These are phyloP conservation scores for Fragaria vesca DNA, from an alignment of 306 rosid genomes.

Conservation along the genomic window DNA sequence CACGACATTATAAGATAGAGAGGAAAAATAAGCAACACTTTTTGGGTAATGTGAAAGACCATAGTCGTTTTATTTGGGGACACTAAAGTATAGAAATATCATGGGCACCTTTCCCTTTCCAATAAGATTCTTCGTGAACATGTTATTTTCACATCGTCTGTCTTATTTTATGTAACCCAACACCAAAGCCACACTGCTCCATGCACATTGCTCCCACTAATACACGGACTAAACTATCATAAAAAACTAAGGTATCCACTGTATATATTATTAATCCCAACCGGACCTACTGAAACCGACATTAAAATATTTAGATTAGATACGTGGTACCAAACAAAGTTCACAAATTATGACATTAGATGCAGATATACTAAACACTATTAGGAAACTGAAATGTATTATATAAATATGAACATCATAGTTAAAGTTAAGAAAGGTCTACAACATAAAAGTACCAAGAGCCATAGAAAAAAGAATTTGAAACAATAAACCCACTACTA, in stretches of 20 bases:
- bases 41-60: neutral
- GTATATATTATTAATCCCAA: too few species aligned
- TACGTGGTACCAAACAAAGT: neutral
- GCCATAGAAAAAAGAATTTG: neutral
- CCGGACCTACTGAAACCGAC: too few species aligned
- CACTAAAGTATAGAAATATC: neutral
- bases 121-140: neutral
- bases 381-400: conserved; percentile 9
- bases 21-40: neutral
- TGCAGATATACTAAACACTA: neutral
- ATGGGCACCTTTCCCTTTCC: neutral
- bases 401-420: conserved; percentile 20
- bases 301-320: neutral
- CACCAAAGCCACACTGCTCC: neutral
- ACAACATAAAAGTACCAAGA: neutral
- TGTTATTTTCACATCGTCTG: neutral
- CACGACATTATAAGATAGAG: neutral
- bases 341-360: neutral
- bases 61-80: neutral
- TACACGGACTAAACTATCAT: neutral
- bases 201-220: neutral
- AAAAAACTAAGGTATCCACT: too few species aligned
- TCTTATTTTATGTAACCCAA: neutral
- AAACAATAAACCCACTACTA: neutral
- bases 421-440: neutral